Conservation (phyloP, 2,329 filamentous ascomycete species). For the Hymenoscyphus linearis region DNA sequence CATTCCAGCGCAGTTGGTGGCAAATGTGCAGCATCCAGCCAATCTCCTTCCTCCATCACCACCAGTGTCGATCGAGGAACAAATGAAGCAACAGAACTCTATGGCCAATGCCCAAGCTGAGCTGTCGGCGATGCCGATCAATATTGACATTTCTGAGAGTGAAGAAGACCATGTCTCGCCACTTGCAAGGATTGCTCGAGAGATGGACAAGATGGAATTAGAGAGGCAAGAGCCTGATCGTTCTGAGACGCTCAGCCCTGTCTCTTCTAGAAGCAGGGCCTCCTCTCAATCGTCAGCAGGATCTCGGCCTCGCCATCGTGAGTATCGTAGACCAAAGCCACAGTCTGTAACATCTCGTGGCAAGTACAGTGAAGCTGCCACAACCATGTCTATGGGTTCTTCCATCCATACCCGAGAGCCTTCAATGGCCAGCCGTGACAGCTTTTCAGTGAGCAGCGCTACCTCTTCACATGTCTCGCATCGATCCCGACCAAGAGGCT, state of each 20-base stretch:
- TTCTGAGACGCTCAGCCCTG: constrained; percentile 29
- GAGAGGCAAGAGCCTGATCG: constrained; percentile 27
- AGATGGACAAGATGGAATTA: constrained; percentile 46
- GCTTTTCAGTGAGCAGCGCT: constrained; percentile 49
- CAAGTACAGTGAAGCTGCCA: constrained; percentile 51
- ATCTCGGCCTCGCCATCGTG: constrained; percentile 41
- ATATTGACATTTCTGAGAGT: constrained; percentile 61
- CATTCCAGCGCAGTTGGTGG: constrained; percentile 71
- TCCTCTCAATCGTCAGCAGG: constrained; percentile 48
- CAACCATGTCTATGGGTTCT: constrained; percentile 63
- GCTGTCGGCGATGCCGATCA: constrained; percentile 49
- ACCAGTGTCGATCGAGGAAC: constrained; percentile 73
- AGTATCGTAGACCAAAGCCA: constrained; percentile 35
- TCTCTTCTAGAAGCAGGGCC: constrained; percentile 30
- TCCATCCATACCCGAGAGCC: constrained; percentile 39
- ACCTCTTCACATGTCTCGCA: constrained; percentile 38
- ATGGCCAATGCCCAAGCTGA: constrained; percentile 15
- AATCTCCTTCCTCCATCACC: constrained; percentile 74
- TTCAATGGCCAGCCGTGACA: constrained; percentile 39
- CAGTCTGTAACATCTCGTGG: constrained; percentile 48
- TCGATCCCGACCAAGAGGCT: constrained; percentile 47
- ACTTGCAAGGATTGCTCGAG: constrained; percentile 67
- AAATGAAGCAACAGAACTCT: constrained; percentile 39
- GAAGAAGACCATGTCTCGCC: constrained; percentile 76
- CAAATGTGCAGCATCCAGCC: constrained; percentile 81